Base-by-base conservation (phyloP, 495 filamentous ascomycete genomes). In the Glutinoglossum americanum region DNA sequence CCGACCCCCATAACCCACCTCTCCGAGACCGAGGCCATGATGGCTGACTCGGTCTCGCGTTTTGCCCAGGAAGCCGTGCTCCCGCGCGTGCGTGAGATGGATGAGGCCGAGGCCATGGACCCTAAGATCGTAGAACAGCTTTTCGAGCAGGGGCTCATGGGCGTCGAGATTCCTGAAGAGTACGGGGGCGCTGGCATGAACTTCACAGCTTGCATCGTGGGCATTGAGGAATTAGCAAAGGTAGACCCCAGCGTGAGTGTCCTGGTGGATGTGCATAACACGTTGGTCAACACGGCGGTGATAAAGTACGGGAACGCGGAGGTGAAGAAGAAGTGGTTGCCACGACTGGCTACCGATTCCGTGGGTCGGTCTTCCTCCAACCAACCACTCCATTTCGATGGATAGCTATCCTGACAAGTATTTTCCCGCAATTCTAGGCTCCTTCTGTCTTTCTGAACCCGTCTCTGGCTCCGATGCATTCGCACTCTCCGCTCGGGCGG, bases 121-220 rank as follows among this genome's bases (percentile, higher is more conserved):
- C 78, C 83, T 0, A 67, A 76, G 2, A 67, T 99, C 28, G 82
- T 99, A 17, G 88, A 95, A 70, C 83, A 89, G 68, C 76, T 95
- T 32, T 99, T 99, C 64, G 92, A 97, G 72, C 90, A 97, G 70
- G 92, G 92, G 3, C 67, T 99, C 10, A 99, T 99, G 92, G 84
- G 92, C 55, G 78, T 99, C 56, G 92, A 99, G 72, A 88, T 99
- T 25, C 90, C 89, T 27, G 93, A 99, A 70, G 89, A 96, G 67
- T 97, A 83, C 65, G 92, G 92, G 56, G 92, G 92, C 17, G 83
- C 92, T 3, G 92, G 88, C 51, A 97, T 97, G 92, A 94, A 96
- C 76, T 99, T 99, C 71, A 97, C 93, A 6, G 71, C 89, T 0
- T 92, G 87, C 10, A 94, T 97, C 66, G 81, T 97, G 51, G 90